Conservation (phyloP, 352 stramenopile species). For the Globisporangium splendens region DNA sequence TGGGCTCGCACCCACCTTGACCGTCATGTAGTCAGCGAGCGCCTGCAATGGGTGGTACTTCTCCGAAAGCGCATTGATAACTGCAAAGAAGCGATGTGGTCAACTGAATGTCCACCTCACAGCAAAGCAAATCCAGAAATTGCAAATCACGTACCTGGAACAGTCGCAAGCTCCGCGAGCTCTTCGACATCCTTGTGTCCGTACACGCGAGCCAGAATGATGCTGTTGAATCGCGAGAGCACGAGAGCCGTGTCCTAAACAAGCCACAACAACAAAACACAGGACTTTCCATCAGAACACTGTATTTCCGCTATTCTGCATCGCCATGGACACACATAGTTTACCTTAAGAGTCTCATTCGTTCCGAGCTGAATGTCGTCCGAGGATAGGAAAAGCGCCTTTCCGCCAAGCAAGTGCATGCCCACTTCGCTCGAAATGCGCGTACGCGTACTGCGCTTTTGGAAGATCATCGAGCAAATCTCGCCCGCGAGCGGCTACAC, state of each 20-base stretch:
- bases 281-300: neutral
- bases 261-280: neutral
- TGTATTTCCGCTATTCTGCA: neutral
- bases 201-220: slow-evolving; percentile 96
- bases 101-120: neutral
- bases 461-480: slow-evolving; percentile 93
- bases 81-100: slow-evolving; percentile 12
- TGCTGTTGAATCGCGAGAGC: slow-evolving; percentile 93
- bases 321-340: neutral
- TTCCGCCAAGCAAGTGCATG: slow-evolving; percentile 94
- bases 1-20: slow-evolving; percentile 60
- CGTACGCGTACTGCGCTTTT: slow-evolving; percentile 92
- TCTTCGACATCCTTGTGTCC: slow-evolving; percentile 88
- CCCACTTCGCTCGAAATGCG: slow-evolving; percentile 94
- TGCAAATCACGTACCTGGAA: slow-evolving; percentile 49
- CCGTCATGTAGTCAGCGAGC: slow-evolving; percentile 96
- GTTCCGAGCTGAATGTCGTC: slow-evolving; percentile 98
- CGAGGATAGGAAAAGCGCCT: slow-evolving; percentile 95
- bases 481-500: slow-evolving; percentile 55
- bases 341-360: slow-evolving; percentile 93
- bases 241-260: slow-evolving; percentile 74
- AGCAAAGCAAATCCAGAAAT: neutral
- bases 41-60: slow-evolving; percentile 98
- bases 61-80: slow-evolving; percentile 98
- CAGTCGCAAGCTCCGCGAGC: slow-evolving; percentile 85